phyloP scores from a whole-genome alignment of 345 rosid species.

The Populus davidiana region DNA sequence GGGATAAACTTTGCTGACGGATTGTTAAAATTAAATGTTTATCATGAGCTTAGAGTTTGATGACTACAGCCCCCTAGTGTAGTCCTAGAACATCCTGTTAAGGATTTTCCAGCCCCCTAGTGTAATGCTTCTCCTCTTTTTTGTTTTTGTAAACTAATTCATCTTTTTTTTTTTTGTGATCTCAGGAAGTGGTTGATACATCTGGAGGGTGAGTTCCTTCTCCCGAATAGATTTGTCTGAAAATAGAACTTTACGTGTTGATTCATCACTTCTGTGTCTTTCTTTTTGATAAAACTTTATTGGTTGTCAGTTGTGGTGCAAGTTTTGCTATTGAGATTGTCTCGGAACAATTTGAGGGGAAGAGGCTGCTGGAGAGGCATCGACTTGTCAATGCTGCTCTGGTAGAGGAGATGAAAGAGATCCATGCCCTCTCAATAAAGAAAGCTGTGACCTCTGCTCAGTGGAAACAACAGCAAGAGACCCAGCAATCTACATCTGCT shows the following conservation, averaged over 20 bases:
- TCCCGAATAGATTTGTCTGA: neutral
- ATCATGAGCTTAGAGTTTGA: neutral
- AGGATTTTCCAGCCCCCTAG: neutral
- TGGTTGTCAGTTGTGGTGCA: slow-evolving; percentile 67
- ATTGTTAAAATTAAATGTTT: neutral
- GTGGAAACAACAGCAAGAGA: slow-evolving; percentile 63
- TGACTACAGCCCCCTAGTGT: neutral
- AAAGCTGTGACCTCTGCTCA: slow-evolving; percentile 69
- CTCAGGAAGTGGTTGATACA: slow-evolving; percentile 79
- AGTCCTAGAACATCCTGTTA: neutral
- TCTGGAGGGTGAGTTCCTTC: slow-evolving; percentile 76
- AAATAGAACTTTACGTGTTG: neutral
- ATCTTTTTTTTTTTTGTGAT: slow-evolving; percentile 1
- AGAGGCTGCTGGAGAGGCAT: slow-evolving; percentile 85
- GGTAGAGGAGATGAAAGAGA: slow-evolving; percentile 80
- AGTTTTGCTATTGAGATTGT: slow-evolving; percentile 73
- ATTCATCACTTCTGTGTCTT: neutral
- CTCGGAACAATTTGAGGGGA: slow-evolving; percentile 72
- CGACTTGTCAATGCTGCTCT: slow-evolving; percentile 70
- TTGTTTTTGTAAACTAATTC: slow-evolving; percentile 4
- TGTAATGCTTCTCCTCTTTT: neutral
- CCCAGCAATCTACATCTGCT: slow-evolving; percentile 37
- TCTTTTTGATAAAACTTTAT: neutral
- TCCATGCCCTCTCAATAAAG: slow-evolving; percentile 85
- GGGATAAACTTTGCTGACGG: neutral